These are phyloP conservation scores for Stylonectria norvegica DNA, from an alignment of 2,329 filamentous ascomycete genomes.

Conservation along the genomic window DNA sequence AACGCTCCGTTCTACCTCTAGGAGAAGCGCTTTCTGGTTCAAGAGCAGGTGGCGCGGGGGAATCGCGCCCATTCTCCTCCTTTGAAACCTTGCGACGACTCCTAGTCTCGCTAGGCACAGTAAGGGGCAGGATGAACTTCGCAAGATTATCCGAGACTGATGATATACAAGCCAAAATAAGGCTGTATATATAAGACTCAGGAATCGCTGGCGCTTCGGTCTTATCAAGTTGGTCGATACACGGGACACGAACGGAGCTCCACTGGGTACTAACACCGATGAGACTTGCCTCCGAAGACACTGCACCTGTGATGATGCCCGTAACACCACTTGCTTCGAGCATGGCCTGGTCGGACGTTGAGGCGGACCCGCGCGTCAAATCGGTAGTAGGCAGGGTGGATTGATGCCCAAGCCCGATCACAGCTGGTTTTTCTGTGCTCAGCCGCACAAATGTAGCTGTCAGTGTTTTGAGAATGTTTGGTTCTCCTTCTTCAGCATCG, in stretches of 20 bases:
- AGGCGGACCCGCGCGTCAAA: conserved; percentile 51
- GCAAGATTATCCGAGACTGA: conserved; percentile 88
- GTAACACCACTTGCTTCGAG: conserved; percentile 84
- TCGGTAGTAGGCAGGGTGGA: conserved; percentile 73
- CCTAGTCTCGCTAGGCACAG: conserved; percentile 69
- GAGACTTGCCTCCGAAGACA: conserved; percentile 62
- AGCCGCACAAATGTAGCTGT: conserved; percentile 88
- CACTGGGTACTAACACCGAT: conserved; percentile 85
- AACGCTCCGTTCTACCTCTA: conserved; percentile 49
- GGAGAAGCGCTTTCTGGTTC: conserved; percentile 33
- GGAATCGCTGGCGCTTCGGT: conserved; percentile 76
- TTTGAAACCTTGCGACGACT: conserved; percentile 48
- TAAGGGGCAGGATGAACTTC: conserved; percentile 88
- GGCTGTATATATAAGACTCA: conserved; percentile 89
- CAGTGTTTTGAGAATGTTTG: conserved; percentile 74
- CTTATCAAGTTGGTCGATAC: conserved; percentile 93
- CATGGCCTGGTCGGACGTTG: conserved; percentile 75
- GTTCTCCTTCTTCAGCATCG: conserved; percentile 69
- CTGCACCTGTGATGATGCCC: conserved; percentile 76
- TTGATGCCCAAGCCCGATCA: conserved; percentile 86
- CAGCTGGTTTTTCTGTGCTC: conserved; percentile 81
- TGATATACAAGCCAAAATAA: conserved; percentile 85
- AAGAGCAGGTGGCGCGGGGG: conserved; percentile 37
- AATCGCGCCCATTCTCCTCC: conserved; percentile 42
- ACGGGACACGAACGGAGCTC: conserved; percentile 83